Evolutionary conservation across 2,329 filamentous ascomycete species (phyloP), one percentile per base, ranked within the genome.

Genomic region (Dactylella cylindrospora): DNA sequence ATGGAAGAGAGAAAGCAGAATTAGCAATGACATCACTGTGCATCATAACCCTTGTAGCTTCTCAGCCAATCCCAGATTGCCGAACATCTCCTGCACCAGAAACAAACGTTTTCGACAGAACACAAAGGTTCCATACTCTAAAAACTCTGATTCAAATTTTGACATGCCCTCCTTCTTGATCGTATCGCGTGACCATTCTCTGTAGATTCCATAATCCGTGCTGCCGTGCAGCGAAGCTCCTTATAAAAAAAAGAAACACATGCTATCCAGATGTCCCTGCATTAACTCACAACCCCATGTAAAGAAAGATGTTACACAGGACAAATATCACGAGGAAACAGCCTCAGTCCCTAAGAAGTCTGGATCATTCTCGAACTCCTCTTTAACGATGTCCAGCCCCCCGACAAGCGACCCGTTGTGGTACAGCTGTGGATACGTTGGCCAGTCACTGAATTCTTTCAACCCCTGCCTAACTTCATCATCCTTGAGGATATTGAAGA

Each of bases 391-490:
- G 73, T 98, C 93, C 68, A 98, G 76, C 1, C 93, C 93, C 57
- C 93, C 91, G 17, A 97, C 85, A 43, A 98, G 77, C 73, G 96
- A 90, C 10, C 93, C 91, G 61, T 85, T 82, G 9, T 95, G 83
- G 84, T 91, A 98, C 65, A 98, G 76, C 74, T 98, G 93, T 15
- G 93, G 93, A 74, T 89, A 98, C 0, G 93, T 98, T 7, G 93
- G 93, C 93, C 93, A 98, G 65, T 97, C 93, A n/a, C 90, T 90
- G 73, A 84, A 97, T 75, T 93, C 88, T 79, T 98, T 98, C 70
- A 98, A 76, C 0, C 93, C 93, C 76, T 97, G 91, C 64, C 93
- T 81, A 40, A 98, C 93, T 73, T 97, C 91, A 70, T 98, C 91
- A 72, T 98, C 93, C 66, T 93, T 93, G 69, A 98, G 75, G 66